These are phyloP conservation scores for Phytophthora europaea DNA, from an alignment of 352 stramenopile genomes.

Conservation along the genomic window DNA sequence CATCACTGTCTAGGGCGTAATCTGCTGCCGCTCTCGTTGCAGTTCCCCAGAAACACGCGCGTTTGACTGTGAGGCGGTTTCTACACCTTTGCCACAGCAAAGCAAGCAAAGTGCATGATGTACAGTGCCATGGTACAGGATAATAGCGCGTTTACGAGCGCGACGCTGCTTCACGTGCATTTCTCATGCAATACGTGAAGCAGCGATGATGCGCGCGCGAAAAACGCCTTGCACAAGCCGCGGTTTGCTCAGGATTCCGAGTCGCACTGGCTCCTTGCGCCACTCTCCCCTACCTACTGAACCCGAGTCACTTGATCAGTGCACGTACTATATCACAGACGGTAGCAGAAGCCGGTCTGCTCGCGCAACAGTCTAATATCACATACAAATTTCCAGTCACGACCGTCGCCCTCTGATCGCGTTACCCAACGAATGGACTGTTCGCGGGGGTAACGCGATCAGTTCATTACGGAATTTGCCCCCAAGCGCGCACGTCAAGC, in stretches of 20 bases:
- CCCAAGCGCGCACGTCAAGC: conserved; percentile 35
- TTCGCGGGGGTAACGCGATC: conserved; percentile 60
- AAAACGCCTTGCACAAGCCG: not conserved
- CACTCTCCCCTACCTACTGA: conserved; percentile 6
- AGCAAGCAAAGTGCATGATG: not conserved
- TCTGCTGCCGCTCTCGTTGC: not conserved
- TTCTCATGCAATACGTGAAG: no score
- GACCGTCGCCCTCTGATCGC: conserved; percentile 6
- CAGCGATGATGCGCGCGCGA: no score
- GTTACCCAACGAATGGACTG: conserved; percentile 10
- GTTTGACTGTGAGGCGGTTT: conserved; percentile 8
- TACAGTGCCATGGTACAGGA: no score
- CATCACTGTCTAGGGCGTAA: not conserved
- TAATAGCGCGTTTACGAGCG: not conserved
- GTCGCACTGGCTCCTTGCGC: conserved; percentile 24
- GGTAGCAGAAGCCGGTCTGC: not conserved
- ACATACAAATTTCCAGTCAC: conserved; percentile 33
- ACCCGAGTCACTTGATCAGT: conserved; percentile 12
- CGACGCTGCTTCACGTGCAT: no score
- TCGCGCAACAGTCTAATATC: conserved; percentile 12
- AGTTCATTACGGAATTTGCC: conserved; percentile 73
- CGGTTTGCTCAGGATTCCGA: not conserved
- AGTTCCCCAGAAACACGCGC: conserved; percentile 29
- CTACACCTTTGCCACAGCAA: not conserved
- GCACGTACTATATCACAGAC: conserved; percentile 9